phyloP scores from a whole-genome alignment of 2,329 filamentous ascomycete genomes.

The Fusarium continuum region DNA sequence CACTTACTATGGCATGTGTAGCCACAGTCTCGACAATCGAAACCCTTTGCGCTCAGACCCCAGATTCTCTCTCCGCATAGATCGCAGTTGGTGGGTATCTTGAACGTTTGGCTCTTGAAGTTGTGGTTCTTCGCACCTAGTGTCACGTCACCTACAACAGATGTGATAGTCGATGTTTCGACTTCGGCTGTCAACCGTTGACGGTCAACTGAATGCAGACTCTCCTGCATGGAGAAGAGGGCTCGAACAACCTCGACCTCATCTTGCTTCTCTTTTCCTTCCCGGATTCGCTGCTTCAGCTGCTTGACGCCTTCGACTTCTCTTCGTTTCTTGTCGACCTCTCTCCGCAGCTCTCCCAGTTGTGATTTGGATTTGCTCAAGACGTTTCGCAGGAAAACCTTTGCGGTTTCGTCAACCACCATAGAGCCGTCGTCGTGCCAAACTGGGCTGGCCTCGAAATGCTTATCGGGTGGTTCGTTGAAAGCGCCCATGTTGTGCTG shows the following conservation, averaged over 20 bases:
- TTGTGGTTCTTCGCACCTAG: slow-evolving; percentile 94
- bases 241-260: slow-evolving; percentile 85
- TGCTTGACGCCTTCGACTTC: slow-evolving; percentile 84
- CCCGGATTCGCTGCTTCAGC: slow-evolving; percentile 77
- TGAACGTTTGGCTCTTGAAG: slow-evolving; percentile 99
- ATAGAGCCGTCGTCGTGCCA: slow-evolving; percentile 95
- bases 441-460: slow-evolving; percentile 92
- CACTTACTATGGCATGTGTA: slow-evolving; percentile 99
- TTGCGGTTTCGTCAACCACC: slow-evolving; percentile 85
- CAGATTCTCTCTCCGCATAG: slow-evolving; percentile 96
- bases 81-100: slow-evolving; percentile 98
- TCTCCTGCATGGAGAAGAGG: slow-evolving; percentile 86
- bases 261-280: slow-evolving; percentile 87
- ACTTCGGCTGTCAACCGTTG: slow-evolving; percentile 89
- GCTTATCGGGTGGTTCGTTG: slow-evolving; percentile 84
- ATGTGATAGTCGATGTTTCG: slow-evolving; percentile 92
- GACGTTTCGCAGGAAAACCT: slow-evolving; percentile 90
- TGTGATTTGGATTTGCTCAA: slow-evolving; percentile 89
- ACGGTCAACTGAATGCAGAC: slow-evolving; percentile 83
- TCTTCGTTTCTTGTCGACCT: slow-evolving; percentile 84
- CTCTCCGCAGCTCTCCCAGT: slow-evolving; percentile 79
- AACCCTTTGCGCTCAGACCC: slow-evolving; percentile 95
- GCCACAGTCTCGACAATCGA: slow-evolving; percentile 94
- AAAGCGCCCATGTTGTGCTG: slow-evolving; percentile 86
- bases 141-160: slow-evolving; percentile 89